Evolutionary conservation across 192 early-diverging fungal species (phyloP), one percentile per base, ranked within the genome.

Genomic region (Umbelopsis vinacea): DNA sequence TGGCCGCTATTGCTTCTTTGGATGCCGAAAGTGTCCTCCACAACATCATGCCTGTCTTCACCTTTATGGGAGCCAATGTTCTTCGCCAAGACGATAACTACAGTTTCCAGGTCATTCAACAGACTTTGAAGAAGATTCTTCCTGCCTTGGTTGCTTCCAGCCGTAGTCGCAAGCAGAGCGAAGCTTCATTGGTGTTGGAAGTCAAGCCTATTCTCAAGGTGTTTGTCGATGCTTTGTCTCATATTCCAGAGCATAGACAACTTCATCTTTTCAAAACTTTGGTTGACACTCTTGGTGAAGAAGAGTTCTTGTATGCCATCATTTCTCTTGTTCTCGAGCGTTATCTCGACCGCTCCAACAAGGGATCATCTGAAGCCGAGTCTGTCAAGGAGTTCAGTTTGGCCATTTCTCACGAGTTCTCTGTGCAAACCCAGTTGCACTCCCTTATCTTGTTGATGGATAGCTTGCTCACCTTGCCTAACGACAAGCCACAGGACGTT

Each of bases 31-130:
- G 83, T 60, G 96, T 99, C 6, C 83, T 99, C 23, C 86, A 93
- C 70, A 93, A 95, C 80, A 92, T 96, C 60, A 97, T 99, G 92
- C 95, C 96, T 22, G 89, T 98, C 26, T 99, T 99, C 75, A 99
- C 95, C 14, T 98, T 98, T 75, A 96, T 99, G 96, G 96, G 96
- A 19, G 94, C 92, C 50, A 97, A 94, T 69, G 92, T 95, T 2
- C 72, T 99, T 70, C 89, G 92, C n/a, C 95, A 95, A 78, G 96
- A 99, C 80, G 96, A 99, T 78, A 91, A 93, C 75, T 99, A 95
- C 85, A 94, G 90, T 74, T 97, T 97, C 90, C 91, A 92, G 55
- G 95, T 98, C 6, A 97, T 99, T 71, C 91, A 94, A 68, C 90
- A 91, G 76, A 96, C 95, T 6, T 76, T 98, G 46, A 90, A 91